Evolutionary conservation across 2,329 filamentous ascomycete genomes (phyloP).

Genomic region (Beauveria bassiana): DNA sequence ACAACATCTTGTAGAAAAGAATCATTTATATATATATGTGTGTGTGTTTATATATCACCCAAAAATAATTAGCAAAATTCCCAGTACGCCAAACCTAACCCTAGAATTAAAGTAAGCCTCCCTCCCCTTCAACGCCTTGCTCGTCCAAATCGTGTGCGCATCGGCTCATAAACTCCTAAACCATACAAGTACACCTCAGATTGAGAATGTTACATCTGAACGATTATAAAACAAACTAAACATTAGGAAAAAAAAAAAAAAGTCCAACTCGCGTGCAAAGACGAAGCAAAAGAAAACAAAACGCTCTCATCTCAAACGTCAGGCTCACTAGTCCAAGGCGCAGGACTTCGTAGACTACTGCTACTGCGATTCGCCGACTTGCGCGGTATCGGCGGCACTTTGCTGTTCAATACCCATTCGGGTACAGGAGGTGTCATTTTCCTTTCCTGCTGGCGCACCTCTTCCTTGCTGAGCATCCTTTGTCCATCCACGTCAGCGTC

Average conservation of each 20-base stretch:
- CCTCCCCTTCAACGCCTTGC: background rate
- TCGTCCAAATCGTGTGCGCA: background rate
- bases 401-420: slow-evolving; percentile 10
- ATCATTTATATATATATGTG: background rate
- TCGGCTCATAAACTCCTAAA: background rate
- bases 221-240: background rate
- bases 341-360: background rate
- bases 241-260: background rate
- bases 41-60: background rate
- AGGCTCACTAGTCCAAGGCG: background rate
- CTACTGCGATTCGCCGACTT: slow-evolving; percentile 1
- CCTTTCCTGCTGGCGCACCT: background rate
- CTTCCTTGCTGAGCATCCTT: background rate
- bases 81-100: background rate
- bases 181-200: slow-evolving; percentile 1
- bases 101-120: background rate
- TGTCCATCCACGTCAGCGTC: background rate
- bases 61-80: background rate
- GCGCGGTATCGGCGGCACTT: slow-evolving; percentile 3
- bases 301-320: background rate
- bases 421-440: slow-evolving; percentile 13
- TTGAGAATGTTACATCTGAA: background rate
- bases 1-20: background rate
- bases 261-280: background rate
- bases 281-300: background rate